Evolutionary conservation across 768 basidiomycete species (phyloP), one percentile per base, ranked within the genome.

Genomic region (Austroboletus festivus): DNA sequence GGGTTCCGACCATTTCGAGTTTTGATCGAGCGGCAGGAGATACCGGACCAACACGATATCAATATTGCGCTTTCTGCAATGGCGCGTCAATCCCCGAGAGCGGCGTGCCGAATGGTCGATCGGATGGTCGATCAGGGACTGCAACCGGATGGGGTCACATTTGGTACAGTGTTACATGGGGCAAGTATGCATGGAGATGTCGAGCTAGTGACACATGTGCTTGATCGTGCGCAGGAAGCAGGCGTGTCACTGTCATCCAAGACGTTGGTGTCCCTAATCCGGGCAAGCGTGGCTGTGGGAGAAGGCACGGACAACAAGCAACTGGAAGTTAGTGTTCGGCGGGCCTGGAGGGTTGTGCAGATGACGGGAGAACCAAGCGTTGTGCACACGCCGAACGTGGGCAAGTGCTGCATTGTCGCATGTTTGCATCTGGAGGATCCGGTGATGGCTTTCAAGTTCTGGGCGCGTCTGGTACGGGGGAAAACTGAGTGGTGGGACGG

Each of bases 21-120:
- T 46, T 59, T 86, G 31, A 59, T 79, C 34, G 53, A 62, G 20
- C 78, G 80, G 42, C 65, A 60, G 47, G 77, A 83, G 59, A 57
- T 75, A 44, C 83, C 83, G 15, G 84, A 88, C 62, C 53, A 75
- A 33, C 69, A 79, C 58, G 86, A 89, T 58, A 68, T 85, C 42
- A 86, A 86, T 56, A 77, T 89, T 42, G 75, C 74, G 34, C 71
- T 89, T 46, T 70, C 72, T 3, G 77, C 74, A 10, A 62, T 86
- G 44, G 77, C 83, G 22, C 68, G 72, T 48, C 62, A 73, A 52
- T 67, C 76, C 37, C 77, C 83, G 19, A 64, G 65, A 11, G 57
- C 57, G 15, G 86, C 81, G 1, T 68, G 67, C 19, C 56, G 51
- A 16, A 68, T 82, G 56, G 60, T 88, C n/a, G 57, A 70, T 46